Percentiles rank a stretch among this genome's conserved stretches.
phyloP scores from a whole-genome alignment of 495 filamentous ascomycete species.

The Lepidopterella palustris region DNA sequence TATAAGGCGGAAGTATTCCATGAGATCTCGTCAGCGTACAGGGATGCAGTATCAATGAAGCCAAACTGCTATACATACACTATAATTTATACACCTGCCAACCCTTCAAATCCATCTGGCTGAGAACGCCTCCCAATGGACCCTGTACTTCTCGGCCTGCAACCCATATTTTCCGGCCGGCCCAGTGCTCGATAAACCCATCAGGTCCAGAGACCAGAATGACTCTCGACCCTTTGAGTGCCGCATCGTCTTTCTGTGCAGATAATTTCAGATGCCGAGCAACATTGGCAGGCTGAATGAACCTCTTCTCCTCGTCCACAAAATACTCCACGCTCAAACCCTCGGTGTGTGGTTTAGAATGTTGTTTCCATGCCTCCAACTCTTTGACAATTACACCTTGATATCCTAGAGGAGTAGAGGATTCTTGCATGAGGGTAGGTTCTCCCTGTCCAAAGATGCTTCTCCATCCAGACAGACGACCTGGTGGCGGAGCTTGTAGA shows the following conservation, averaged over 20 bases:
- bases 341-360: conserved; percentile 42
- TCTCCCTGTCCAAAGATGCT: conserved; percentile 12
- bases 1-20: neutral
- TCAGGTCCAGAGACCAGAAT: conserved; percentile 82
- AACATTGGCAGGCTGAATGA: conserved; percentile 51
- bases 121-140: conserved; percentile 49
- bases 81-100: conserved; percentile 61
- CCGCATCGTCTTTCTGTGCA: neutral
- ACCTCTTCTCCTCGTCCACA: conserved; percentile 67
- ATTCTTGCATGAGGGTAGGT: conserved; percentile 27
- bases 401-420: neutral
- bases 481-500: conserved; percentile 4
- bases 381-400: conserved; percentile 49
- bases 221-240: conserved; percentile 43
- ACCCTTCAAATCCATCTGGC: conserved; percentile 45
- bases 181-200: conserved; percentile 75
- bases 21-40: too few species aligned
- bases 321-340: conserved; percentile 61
- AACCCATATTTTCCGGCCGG: conserved; percentile 68
- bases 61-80: conserved; percentile 15
- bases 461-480: conserved; percentile 11
- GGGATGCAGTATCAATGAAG: too few species aligned
- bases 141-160: conserved; percentile 65
- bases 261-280: conserved; percentile 21
- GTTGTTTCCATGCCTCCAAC: conserved; percentile 51